phyloP scores from a whole-genome alignment of 1,284 basidiomycete species.

The Cutaneotrichosporon cutaneum region DNA sequence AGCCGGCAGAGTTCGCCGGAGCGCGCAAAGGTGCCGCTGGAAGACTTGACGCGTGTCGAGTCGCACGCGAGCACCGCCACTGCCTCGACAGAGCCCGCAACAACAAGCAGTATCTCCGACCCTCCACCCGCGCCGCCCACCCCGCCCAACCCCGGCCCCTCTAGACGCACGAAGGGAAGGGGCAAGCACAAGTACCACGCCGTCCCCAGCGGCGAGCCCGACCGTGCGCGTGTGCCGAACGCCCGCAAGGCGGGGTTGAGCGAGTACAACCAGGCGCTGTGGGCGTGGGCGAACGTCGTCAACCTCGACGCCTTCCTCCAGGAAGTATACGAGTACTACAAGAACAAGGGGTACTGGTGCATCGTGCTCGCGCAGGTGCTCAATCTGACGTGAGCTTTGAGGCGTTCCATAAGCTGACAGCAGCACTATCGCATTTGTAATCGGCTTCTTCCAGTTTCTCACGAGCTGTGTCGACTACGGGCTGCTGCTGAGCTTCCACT shows the following conservation, averaged over 20 bases:
- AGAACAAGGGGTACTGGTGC: slow-evolving; percentile 91
- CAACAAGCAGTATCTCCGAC: slow-evolving; percentile 10
- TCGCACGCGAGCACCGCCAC: background rate
- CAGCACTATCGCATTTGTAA: slow-evolving; percentile 95
- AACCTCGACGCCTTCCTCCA: slow-evolving; percentile 93
- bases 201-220: slow-evolving; percentile 11
- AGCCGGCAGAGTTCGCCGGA: slow-evolving; percentile 11
- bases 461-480: slow-evolving; percentile 93
- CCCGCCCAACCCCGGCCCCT: slow-evolving; percentile 1
- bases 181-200: slow-evolving; percentile 22
- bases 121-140: slow-evolving; percentile 2
- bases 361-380: slow-evolving; percentile 83
- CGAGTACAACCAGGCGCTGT: slow-evolving; percentile 83
- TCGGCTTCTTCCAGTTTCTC: slow-evolving; percentile 93
- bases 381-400: slow-evolving; percentile 75
- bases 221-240: background rate
- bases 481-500: slow-evolving; percentile 57
- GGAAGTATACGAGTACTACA: slow-evolving; percentile 89
- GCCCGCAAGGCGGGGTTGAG: slow-evolving; percentile 61
- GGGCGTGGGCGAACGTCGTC: slow-evolving; percentile 99
- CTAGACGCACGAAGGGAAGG: slow-evolving; percentile 2
- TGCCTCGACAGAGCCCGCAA: background rate
- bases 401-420: slow-evolving; percentile 54
- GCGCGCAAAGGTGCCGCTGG: background rate
- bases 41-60: background rate